A percentile compares a stretch with the other conserved stretches of the same genome.
Conservation (phyloP, 129 eudicot genomes). For the carrot (Daucus carota) region DNA sequence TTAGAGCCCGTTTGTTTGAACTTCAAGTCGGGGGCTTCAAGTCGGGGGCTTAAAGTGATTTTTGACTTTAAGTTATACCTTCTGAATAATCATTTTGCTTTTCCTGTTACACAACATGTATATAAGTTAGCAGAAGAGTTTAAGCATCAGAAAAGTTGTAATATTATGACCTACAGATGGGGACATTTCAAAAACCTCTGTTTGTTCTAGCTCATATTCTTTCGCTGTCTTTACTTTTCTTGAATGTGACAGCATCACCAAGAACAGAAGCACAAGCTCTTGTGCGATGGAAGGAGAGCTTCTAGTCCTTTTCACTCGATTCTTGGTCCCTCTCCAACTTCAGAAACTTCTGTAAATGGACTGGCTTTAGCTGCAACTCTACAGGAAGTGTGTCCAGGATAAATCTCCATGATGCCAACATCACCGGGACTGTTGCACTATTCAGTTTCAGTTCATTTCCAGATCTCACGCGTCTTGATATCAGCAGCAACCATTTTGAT, state of each 20-base stretch:
- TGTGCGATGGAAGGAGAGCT: conserved; percentile 55
- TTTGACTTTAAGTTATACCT: too few species aligned
- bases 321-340: conserved; percentile 60
- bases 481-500: conserved; percentile 30
- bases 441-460: conserved; percentile 52
- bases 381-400: conserved; percentile 35
- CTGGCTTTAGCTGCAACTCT: conserved; percentile 47
- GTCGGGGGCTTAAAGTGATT: too few species aligned
- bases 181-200: conserved; percentile 14
- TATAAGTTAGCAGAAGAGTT: conserved; percentile 4
- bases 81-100: neutral
- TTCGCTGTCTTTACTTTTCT: conserved; percentile 33
- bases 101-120: neutral
- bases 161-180: conserved; percentile 34
- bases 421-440: conserved; percentile 39
- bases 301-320: conserved; percentile 38
- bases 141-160: neutral
- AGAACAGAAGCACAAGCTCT: conserved; percentile 73
- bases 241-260: conserved; percentile 29
- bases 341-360: conserved; percentile 66
- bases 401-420: conserved; percentile 30
- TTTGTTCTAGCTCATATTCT: conserved; percentile 22
- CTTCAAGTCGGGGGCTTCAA: too few species aligned
- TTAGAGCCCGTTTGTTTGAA: too few species aligned
- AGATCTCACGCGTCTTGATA: conserved; percentile 46